phyloP scores from a whole-genome alignment of 1,284 basidiomycete genomes.

The Pseudozyma sp. region DNA sequence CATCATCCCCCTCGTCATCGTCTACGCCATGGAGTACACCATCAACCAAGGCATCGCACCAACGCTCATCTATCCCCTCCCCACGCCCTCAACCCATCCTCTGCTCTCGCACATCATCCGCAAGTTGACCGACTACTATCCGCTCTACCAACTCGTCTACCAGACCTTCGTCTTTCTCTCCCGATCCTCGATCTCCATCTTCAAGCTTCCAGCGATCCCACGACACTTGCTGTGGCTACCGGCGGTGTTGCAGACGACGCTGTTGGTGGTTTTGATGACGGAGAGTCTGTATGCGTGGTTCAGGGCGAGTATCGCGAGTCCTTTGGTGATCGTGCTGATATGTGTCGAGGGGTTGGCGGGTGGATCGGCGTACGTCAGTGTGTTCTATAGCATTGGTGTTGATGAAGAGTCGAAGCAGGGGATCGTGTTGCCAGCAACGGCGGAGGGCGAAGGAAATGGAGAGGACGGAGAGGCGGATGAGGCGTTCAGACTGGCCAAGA shows the following conservation, averaged over 20 bases:
- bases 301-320: slow-evolving; percentile 57
- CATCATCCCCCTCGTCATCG: slow-evolving; percentile 63
- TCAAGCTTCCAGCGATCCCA: slow-evolving; percentile 87
- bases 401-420: slow-evolving; percentile 15
- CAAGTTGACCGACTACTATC: slow-evolving; percentile 91
- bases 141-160: slow-evolving; percentile 72
- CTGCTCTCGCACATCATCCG: slow-evolving; percentile 82
- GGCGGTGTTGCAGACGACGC: slow-evolving; percentile 76
- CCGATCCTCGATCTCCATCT: slow-evolving; percentile 84
- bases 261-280: slow-evolving; percentile 75
- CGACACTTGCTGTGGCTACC: slow-evolving; percentile 78
- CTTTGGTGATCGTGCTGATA: slow-evolving; percentile 64
- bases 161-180: slow-evolving; percentile 94
- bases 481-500: slow-evolving; percentile 10
- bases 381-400: slow-evolving; percentile 61
- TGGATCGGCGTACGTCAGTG: slow-evolving; percentile 57
- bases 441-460: neutral
- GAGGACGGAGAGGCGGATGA: slow-evolving; percentile 7
- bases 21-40: slow-evolving; percentile 67
- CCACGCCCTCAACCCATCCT: slow-evolving; percentile 74
- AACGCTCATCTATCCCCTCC: slow-evolving; percentile 89
- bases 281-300: slow-evolving; percentile 72
- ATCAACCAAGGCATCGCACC: slow-evolving; percentile 74
- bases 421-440: slow-evolving; percentile 1
- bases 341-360: slow-evolving; percentile 63